These are phyloP conservation scores for Metarhizium album DNA, from an alignment of 2,329 filamentous ascomycete species.

Conservation along the genomic window DNA sequence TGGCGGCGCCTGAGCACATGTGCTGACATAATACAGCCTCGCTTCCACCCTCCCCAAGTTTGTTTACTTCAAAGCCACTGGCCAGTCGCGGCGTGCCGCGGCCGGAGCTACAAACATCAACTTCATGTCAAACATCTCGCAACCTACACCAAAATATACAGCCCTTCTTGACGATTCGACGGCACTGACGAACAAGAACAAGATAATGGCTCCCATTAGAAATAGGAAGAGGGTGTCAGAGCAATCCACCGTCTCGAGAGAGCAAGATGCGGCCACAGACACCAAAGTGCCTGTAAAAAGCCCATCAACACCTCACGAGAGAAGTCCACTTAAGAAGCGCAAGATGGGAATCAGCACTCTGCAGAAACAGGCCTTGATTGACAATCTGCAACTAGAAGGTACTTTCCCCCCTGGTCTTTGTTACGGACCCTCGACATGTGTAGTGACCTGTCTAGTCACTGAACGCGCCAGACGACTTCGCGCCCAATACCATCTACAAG, in stretches of 20 bases:
- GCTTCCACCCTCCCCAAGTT: slow-evolving; percentile 11
- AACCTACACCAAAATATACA: neutral
- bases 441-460: slow-evolving; percentile 48
- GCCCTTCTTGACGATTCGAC: neutral
- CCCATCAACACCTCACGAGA: slow-evolving; percentile 29
- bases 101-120: neutral
- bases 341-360: slow-evolving; percentile 50
- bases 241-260: slow-evolving; percentile 9
- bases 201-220: slow-evolving; percentile 36
- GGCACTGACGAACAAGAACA: slow-evolving; percentile 12
- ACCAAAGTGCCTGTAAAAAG: slow-evolving; percentile 16
- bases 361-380: slow-evolving; percentile 79
- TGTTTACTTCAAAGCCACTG: slow-evolving; percentile 27
- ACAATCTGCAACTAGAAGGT: slow-evolving; percentile 87
- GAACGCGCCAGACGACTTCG: slow-evolving; percentile 79
- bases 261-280: slow-evolving; percentile 12
- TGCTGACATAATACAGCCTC: slow-evolving; percentile 8
- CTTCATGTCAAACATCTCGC: neutral
- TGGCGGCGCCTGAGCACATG: neutral
- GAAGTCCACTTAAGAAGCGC: slow-evolving; percentile 53
- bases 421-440: neutral
- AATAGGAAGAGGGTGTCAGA: slow-evolving; percentile 23
- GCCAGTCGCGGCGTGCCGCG: slow-evolving; percentile 12
- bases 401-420: slow-evolving; percentile 21
- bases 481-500: slow-evolving; percentile 80